Conservation (phyloP, 2,329 filamentous ascomycete genomes). For the Zasmidium angulare region DNA sequence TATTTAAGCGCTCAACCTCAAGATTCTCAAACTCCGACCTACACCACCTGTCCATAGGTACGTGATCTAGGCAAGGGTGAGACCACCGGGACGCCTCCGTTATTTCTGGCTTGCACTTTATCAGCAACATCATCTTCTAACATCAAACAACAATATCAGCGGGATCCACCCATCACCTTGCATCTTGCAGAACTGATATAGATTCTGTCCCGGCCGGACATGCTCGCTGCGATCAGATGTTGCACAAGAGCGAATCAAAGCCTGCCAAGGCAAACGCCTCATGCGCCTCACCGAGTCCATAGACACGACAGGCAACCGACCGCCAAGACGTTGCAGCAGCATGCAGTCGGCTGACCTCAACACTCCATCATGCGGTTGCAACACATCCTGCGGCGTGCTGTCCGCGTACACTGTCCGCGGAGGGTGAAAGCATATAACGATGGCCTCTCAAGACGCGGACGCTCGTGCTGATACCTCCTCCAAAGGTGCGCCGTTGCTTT, state of each 20-base stretch:
- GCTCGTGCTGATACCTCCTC: background rate
- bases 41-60: too few species aligned
- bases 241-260: background rate
- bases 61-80: too few species aligned
- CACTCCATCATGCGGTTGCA: background rate
- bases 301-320: background rate
- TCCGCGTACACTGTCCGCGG: background rate
- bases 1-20: too few species aligned
- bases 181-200: background rate
- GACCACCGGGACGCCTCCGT: background rate
- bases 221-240: background rate
- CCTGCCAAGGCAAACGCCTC: background rate
- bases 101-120: background rate
- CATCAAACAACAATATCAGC: background rate
- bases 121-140: too few species aligned
- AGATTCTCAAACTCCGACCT: too few species aligned
- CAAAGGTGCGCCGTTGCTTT: conserved; percentile 5
- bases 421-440: conserved; percentile 1
- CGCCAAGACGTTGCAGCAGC: background rate
- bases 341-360: background rate
- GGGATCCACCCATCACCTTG: too few species aligned
- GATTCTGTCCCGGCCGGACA: background rate
- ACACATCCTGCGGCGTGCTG: background rate
- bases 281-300: background rate
- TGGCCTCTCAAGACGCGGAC: background rate